Base-by-base conservation (phyloP, 2,329 filamentous ascomycete species). In the Alternaria rosae region DNA sequence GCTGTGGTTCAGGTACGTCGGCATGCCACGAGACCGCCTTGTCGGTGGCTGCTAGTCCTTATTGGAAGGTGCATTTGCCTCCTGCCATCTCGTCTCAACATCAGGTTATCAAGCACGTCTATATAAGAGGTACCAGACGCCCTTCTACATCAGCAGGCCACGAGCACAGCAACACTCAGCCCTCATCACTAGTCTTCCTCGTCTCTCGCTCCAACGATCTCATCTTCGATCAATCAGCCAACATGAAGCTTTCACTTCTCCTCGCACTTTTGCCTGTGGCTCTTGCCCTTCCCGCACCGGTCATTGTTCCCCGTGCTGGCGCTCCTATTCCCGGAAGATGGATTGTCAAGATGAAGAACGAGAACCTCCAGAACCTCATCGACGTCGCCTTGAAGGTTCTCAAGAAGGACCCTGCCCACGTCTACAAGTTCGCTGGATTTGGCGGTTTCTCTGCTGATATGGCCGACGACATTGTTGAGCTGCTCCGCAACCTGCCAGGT, bases 321-420 rank as follows among this genome's bases (percentile, higher is more conserved):
- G 54, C 69, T 41, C 67, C 77, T 41, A 77, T 83, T 57, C 78
- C 79, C 6, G 78, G 77, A 67, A 79, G 80, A 67, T 84, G 81
- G 73, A 82, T 84, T 54, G 78, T 84, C 71, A 82, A 81, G 75
- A 59, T 84, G 62, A 82, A 82, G 75, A 74, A 79, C 45, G 72
- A 76, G 38, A 70, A 73, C 62, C 60, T 73, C 42, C 62, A 76
- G 12, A 44, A 28, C 4, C 53, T 72, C 52, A 61, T 82, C 11
- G 69, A 78, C n/a, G 53, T 30, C 17, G 74, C 72, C 15, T 42
- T 78, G 43, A 67, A 64, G 52, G 54, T 74, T 17, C 59, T 79
- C 20, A 62, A 60, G 23, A 71, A 73, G 45, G 66, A 68, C 26
- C 73, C 77, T 30, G 64, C 69, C 17, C 77, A 81, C 47, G 72